Percentiles rank a stretch among this genome's conserved stretches.
phyloP scores from a whole-genome alignment of 345 rosid species.

The Arabis alpina region DNA sequence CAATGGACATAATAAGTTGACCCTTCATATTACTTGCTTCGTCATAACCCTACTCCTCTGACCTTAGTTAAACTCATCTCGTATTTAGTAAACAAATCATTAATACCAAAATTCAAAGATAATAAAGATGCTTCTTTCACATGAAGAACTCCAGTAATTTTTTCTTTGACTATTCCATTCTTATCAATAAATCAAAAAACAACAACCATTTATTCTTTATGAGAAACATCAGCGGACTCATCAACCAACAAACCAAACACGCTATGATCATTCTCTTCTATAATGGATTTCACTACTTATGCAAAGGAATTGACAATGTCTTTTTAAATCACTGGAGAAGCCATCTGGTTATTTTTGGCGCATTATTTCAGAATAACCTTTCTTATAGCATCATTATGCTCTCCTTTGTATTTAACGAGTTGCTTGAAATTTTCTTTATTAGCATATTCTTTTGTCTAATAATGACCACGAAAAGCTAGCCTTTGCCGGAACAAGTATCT shows the following conservation, averaged over 20 bases:
- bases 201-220: not conserved
- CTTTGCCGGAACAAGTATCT: no score
- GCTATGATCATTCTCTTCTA: not conserved
- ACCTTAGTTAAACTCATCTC: not conserved
- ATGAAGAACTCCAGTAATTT: not conserved
- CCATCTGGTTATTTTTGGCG: no score
- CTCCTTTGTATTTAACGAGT: no score
- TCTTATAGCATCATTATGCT: no score
- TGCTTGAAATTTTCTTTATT: no score
- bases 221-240: not conserved
- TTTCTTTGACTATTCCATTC: not conserved
- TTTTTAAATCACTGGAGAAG: no score
- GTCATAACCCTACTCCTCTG: not conserved
- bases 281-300: no score
- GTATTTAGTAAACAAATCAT: not conserved
- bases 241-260: not conserved
- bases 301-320: no score
- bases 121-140: not conserved
- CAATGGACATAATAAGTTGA: not conserved
- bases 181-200: not conserved
- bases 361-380: no score
- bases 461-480: no score
- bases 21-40: not conserved
- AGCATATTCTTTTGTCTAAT: no score
- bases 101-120: not conserved